Percentiles rank a stretch among this genome's conserved stretches.
These are phyloP conservation scores for Mucor velutinosus DNA, from an alignment of 371 early-diverging fungal species.

Conservation along the genomic window DNA sequence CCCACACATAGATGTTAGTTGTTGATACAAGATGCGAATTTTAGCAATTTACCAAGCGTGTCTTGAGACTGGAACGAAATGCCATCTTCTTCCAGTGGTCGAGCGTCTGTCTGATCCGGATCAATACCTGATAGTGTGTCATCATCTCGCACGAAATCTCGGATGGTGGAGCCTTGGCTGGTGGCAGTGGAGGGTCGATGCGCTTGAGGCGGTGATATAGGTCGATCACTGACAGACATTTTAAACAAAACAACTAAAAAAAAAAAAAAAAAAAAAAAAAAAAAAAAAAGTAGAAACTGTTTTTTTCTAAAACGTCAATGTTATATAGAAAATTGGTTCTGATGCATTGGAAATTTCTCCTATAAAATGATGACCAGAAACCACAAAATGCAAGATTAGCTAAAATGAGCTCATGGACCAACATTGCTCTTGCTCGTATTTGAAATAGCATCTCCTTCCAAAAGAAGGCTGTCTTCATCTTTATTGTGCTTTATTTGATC, in stretches of 20 bases:
- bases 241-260: not conserved
- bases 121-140: not conserved
- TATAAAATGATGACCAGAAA: not conserved
- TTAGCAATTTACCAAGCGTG: not conserved
- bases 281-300: not conserved
- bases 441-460: not conserved
- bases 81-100: not conserved
- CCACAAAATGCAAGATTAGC: not conserved
- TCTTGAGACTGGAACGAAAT: not conserved
- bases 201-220: not conserved
- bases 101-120: not conserved
- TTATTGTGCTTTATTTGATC: not conserved
- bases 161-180: conserved; percentile 1
- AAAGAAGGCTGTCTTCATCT: not conserved
- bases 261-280: not conserved
- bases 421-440: not conserved
- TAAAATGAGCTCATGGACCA: not conserved
- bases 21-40: too few species aligned
- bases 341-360: not conserved
- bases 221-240: not conserved
- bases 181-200: conserved; percentile 1
- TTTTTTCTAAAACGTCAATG: not conserved
- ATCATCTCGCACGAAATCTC: not conserved
- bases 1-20: too few species aligned
- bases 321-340: not conserved